Evolutionary conservation across 352 stramenopile genomes (phyloP).

Genomic region (Phytophthora hibernalis): DNA sequence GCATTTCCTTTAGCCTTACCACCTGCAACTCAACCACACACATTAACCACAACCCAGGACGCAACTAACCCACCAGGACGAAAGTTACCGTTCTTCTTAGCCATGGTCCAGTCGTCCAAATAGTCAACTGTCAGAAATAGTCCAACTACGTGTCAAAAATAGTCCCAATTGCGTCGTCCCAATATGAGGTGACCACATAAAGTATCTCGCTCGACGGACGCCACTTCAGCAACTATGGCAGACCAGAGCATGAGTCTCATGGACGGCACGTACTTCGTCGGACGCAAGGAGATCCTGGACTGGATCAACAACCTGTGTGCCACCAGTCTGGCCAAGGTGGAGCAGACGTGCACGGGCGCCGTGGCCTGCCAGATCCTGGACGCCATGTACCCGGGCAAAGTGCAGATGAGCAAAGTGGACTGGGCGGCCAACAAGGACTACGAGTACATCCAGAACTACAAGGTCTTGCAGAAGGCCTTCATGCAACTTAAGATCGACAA

Average conservation of each 20-base stretch:
- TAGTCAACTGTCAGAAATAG: too few relatives aligned
- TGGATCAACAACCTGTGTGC: constrained; percentile 98
- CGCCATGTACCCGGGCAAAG: constrained; percentile 92
- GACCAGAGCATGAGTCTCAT: constrained; percentile 95
- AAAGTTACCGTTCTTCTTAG: constrained; percentile 50
- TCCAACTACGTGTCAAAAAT: too few relatives aligned
- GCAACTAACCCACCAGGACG: too few relatives aligned
- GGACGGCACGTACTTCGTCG: constrained; percentile 97
- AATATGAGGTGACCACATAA: too few relatives aligned
- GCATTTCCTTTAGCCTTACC: constrained; percentile 31
- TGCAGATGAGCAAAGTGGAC: constrained; percentile 98
- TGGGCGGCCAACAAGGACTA: constrained; percentile 98
- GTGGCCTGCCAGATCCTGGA: constrained; percentile 98
- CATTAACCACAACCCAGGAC: too few relatives aligned
- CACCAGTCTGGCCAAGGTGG: constrained; percentile 96
- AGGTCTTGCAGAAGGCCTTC: constrained; percentile 98
- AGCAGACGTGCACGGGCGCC: constrained; percentile 96
- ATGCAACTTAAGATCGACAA: constrained; percentile 95
- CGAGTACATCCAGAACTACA: constrained; percentile 99
- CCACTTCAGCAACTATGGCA: constrained; percentile 55
- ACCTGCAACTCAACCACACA: constrained; percentile 11
- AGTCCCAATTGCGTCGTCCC: not conserved
- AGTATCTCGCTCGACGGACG: not conserved
- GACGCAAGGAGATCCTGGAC: constrained; percentile 97
- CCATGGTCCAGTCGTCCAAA: constrained; percentile 23